Conservation (phyloP, 2,329 filamentous ascomycete species). For the Colletotrichum higginsianum region DNA sequence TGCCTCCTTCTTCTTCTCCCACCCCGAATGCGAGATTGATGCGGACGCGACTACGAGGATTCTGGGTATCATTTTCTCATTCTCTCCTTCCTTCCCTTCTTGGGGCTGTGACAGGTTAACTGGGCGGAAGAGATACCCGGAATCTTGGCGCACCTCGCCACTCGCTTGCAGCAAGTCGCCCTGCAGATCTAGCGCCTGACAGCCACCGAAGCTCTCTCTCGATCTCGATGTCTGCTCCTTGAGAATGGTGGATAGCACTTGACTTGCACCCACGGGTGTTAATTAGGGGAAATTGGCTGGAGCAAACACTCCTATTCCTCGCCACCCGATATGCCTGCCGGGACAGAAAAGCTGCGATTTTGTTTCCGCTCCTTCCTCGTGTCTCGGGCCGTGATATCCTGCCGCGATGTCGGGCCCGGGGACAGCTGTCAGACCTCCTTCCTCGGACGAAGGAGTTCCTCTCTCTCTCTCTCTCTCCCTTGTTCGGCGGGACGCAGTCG, state of each 20-base stretch:
- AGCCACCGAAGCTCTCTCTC: not conserved
- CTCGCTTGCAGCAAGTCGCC: not conserved
- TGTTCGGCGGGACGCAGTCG: not conserved
- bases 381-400: not conserved
- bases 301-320: not conserved
- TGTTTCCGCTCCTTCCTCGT: too few species aligned
- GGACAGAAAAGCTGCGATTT: too few species aligned
- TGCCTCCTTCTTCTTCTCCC: not conserved
- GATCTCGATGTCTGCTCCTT: not conserved
- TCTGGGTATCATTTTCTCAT: not conserved
- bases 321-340: not conserved
- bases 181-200: not conserved
- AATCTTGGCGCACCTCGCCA: slow-evolving; percentile 1
- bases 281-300: not conserved
- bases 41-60: not conserved
- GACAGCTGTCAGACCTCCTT: not conserved
- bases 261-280: not conserved
- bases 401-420: not conserved
- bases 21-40: not conserved
- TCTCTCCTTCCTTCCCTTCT: not conserved
- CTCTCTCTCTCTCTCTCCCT: not conserved
- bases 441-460: not conserved
- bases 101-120: not conserved
- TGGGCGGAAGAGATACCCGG: not conserved
- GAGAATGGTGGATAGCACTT: not conserved